Percentiles rank a stretch among this genome's conserved stretches.
Evolutionary conservation across 2,329 filamentous ascomycete genomes (phyloP).

Genomic region (Claviceps sp.): DNA sequence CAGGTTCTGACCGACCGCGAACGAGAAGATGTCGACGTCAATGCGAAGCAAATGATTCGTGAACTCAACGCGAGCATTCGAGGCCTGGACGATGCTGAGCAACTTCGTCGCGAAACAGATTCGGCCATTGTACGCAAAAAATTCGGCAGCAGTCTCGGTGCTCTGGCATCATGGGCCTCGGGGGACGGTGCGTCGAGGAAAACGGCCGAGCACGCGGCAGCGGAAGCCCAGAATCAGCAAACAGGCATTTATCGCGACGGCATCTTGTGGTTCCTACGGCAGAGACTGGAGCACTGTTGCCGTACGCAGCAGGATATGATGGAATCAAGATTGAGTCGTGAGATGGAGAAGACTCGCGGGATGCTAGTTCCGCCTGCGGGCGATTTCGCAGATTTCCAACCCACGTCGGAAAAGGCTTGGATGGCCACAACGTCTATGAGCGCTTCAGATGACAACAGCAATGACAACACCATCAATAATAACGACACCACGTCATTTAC

Average conservation of each 20-base stretch:
- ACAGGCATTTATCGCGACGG: constrained; percentile 63
- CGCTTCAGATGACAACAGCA: constrained; percentile 8
- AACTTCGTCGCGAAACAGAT: constrained; percentile 65
- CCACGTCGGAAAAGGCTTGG: constrained; percentile 8
- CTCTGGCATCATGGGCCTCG: constrained; percentile 54
- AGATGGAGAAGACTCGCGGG: constrained; percentile 81
- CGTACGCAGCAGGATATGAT: constrained; percentile 82
- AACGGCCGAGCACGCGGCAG: constrained; percentile 52
- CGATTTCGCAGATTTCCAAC: constrained; percentile 21
- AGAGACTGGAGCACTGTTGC: constrained; percentile 62
- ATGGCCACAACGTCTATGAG: background rate
- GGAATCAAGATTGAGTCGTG: constrained; percentile 70
- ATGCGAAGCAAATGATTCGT: constrained; percentile 73
- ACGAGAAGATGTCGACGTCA: constrained; percentile 74
- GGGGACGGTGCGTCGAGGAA: constrained; percentile 33
- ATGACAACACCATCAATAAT: background rate
- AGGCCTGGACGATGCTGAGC: constrained; percentile 67
- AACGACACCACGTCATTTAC: constrained; percentile 9
- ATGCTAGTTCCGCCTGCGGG: constrained; percentile 36
- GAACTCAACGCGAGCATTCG: constrained; percentile 74
- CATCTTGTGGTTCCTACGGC: constrained; percentile 69
- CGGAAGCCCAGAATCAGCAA: constrained; percentile 57
- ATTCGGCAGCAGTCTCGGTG: constrained; percentile 50
- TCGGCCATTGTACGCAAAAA: constrained; percentile 58
- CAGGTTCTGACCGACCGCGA: constrained; percentile 63